These are phyloP conservation scores for Arthrobotrys pseudoclavata DNA, from an alignment of 2,329 filamentous ascomycete species.

Conservation along the genomic window DNA sequence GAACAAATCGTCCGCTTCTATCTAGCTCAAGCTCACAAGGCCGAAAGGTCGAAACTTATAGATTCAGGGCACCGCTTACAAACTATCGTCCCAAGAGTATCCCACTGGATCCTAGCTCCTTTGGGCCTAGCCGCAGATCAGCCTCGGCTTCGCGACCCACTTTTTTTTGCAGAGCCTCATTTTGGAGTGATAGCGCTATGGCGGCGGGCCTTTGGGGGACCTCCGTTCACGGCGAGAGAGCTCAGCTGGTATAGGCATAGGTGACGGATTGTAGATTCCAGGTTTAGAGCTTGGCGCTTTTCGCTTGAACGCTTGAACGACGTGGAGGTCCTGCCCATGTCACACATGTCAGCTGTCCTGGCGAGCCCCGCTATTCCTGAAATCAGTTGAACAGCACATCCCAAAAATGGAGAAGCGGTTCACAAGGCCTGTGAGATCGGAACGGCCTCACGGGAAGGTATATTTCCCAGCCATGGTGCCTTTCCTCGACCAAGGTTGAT, in stretches of 20 bases:
- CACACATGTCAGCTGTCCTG: conserved; percentile 51
- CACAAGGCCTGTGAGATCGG: conserved; percentile 34
- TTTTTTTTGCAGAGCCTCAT: conserved; percentile 49
- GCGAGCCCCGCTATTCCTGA: conserved; percentile 41
- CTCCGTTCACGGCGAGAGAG: conserved; percentile 25
- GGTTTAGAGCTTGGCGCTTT: conserved; percentile 23
- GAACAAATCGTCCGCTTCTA: conserved; percentile 12
- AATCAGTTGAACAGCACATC: conserved; percentile 54
- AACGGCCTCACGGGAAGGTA: conserved; percentile 28
- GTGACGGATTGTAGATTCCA: conserved; percentile 23
- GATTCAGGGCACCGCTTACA: conserved; percentile 23
- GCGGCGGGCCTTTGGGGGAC: conserved; percentile 5
- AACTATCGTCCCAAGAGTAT: conserved; percentile 14
- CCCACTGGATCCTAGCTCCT: conserved; percentile 29
- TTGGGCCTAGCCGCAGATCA: conserved; percentile 39
- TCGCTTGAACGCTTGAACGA: conserved; percentile 46
- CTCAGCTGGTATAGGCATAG: conserved; percentile 21
- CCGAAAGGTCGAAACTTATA: conserved; percentile 30
- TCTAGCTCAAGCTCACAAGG: conserved; percentile 6
- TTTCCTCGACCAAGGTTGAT: conserved; percentile 41
- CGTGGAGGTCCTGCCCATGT: conserved; percentile 48
- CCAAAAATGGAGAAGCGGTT: conserved; percentile 41
- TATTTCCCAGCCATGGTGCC: conserved; percentile 44
- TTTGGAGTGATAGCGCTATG: conserved; percentile 21
- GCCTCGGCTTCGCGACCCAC: conserved; percentile 46